A percentile compares a stretch with the other conserved stretches of the same genome.
These are phyloP conservation scores for Alternaria metachromatica DNA, from an alignment of 2,329 filamentous ascomycete species.

Conservation along the genomic window DNA sequence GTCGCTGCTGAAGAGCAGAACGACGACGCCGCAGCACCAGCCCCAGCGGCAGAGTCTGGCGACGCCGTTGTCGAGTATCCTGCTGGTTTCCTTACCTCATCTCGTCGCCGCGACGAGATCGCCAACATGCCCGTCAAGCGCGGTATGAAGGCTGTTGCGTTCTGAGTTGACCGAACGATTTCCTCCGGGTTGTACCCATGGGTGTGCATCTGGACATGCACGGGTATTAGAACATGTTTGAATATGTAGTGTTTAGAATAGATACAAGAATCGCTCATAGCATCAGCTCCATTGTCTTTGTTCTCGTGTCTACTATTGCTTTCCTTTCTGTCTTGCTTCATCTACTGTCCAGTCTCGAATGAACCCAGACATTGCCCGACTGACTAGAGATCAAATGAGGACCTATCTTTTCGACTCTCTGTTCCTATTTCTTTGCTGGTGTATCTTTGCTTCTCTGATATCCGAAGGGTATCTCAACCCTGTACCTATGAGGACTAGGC, in stretches of 20 bases:
- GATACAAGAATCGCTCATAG: neutral
- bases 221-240: neutral
- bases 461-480: neutral
- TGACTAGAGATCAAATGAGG: neutral
- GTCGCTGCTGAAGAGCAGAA: slow-evolving; percentile 1
- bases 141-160: slow-evolving; percentile 6
- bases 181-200: too few species aligned
- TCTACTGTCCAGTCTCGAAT: neutral
- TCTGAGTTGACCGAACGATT: neutral
- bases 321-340: neutral
- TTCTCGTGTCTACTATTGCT: neutral
- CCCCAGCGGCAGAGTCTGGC: neutral
- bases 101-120: neutral
- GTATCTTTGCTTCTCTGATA: neutral
- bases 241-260: neutral
- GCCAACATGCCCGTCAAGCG: slow-evolving; percentile 2
- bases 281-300: neutral
- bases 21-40: neutral
- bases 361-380: neutral
- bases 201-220: neutral
- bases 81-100: slow-evolving; percentile 11
- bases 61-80: slow-evolving; percentile 8
- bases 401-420: neutral
- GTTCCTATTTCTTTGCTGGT: accelerated
- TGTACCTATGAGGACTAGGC: neutral